Conservation (phyloP, 257 asterid species). For the Solanum ossicruentum region DNA sequence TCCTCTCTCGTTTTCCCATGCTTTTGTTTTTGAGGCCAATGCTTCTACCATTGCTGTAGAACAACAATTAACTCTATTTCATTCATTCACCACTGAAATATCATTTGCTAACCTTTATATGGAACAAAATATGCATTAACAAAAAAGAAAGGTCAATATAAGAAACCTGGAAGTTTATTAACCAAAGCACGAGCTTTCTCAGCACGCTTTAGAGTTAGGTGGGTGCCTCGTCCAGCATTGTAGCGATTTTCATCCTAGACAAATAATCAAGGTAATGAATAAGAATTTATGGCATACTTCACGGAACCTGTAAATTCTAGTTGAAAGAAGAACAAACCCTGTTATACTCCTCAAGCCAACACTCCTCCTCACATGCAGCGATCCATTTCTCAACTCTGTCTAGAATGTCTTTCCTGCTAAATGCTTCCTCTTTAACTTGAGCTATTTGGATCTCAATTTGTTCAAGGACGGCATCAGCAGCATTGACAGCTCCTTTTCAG, state of each 20-base stretch:
- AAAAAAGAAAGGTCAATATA: background rate
- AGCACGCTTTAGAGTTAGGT: conserved; percentile 86
- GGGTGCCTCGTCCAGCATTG: conserved; percentile 96
- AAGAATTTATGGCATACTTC: background rate
- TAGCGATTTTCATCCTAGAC: conserved; percentile 89
- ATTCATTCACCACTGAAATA: background rate
- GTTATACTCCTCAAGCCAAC: conserved; percentile 98
- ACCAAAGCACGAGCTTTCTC: conserved; percentile 93
- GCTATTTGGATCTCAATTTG: conserved; percentile 85
- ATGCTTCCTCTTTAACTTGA: conserved; percentile 80
- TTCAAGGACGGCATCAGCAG: conserved; percentile 60
- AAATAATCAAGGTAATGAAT: background rate
- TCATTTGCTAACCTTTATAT: background rate
- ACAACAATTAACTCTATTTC: background rate
- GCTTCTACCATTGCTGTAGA: conserved; percentile 80
- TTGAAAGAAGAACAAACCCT: conserved; percentile 38
- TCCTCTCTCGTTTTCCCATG: conserved; percentile 92
- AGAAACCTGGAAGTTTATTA: conserved; percentile 82
- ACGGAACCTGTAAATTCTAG: conserved; percentile 1
- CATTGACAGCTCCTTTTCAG: conserved; percentile 62
- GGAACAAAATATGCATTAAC: background rate
- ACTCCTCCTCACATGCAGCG: conserved; percentile 89
- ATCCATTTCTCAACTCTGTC: conserved; percentile 98
- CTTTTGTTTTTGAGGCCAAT: conserved; percentile 55
- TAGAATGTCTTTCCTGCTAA: conserved; percentile 82